Conservation (phyloP, 768 basidiomycete species). For the Leucocoprinus sp. region DNA sequence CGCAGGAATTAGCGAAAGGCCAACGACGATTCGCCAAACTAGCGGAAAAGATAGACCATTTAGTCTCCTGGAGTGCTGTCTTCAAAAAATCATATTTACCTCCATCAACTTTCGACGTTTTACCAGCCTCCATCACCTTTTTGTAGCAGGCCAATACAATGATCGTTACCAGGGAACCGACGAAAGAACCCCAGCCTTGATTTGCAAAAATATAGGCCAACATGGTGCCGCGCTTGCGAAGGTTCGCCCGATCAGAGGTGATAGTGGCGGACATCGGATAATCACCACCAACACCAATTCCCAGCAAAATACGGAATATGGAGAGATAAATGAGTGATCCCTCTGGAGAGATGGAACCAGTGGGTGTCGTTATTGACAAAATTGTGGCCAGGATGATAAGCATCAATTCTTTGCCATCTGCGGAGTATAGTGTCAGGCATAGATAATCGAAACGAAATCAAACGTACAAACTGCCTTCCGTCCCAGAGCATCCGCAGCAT, state of each 20-base stretch:
- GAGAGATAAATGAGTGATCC: conserved; percentile 52
- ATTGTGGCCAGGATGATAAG: conserved; percentile 75
- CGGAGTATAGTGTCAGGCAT: neutral
- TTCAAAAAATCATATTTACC: conserved; percentile 27
- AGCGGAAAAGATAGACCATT: neutral
- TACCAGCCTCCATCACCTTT: conserved; percentile 48
- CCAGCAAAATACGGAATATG: conserved; percentile 64
- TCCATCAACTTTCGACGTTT: conserved; percentile 63
- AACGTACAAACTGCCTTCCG: conserved; percentile 56
- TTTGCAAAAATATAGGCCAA: conserved; percentile 72
- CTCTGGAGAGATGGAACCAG: conserved; percentile 46
- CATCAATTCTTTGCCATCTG: conserved; percentile 75
- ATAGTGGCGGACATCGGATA: conserved; percentile 72
- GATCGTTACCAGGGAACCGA: conserved; percentile 54
- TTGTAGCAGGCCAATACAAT: conserved; percentile 60
- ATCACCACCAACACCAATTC: conserved; percentile 74
- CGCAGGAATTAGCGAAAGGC: conserved; percentile 68
- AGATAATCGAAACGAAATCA: neutral
- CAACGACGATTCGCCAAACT: conserved; percentile 71
- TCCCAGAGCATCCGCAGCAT: conserved; percentile 57
- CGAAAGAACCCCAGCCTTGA: conserved; percentile 71
- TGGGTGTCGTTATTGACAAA: conserved; percentile 56
- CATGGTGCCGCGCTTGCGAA: conserved; percentile 59
- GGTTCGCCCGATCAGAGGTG: conserved; percentile 55
- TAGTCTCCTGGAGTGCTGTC: neutral